These are phyloP conservation scores for Penicillium cosmopolitanum DNA, from an alignment of 495 filamentous ascomycete species.

Conservation along the genomic window DNA sequence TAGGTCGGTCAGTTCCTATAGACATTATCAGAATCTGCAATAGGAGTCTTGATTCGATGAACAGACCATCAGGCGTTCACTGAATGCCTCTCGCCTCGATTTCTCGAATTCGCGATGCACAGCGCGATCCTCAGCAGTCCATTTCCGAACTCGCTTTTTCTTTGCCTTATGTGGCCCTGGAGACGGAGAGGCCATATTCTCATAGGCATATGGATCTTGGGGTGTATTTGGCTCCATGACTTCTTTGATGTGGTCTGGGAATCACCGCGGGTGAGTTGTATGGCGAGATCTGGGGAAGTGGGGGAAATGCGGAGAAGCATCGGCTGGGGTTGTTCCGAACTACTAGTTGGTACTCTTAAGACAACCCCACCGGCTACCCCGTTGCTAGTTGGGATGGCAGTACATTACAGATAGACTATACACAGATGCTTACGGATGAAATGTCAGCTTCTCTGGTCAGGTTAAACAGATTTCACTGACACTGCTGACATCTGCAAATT, in stretches of 20 bases:
- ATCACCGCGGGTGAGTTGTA: slow-evolving; percentile 3
- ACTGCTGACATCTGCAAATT: too few relatives aligned
- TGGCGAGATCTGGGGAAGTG: slow-evolving; percentile 18
- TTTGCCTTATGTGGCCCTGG: slow-evolving; percentile 9
- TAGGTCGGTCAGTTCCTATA: slow-evolving; percentile 18
- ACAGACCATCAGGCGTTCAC: slow-evolving; percentile 19
- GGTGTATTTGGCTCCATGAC: neutral
- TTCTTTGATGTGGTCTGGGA: neutral
- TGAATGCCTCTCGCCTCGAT: slow-evolving; percentile 24
- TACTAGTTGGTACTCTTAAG: neutral
- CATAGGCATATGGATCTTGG: neutral
- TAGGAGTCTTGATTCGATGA: too few relatives aligned
- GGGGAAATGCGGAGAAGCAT: slow-evolving; percentile 20
- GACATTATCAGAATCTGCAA: neutral
- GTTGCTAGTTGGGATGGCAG: neutral
- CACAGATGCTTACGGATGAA: too few relatives aligned
- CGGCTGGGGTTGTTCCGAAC: slow-evolving; percentile 2
- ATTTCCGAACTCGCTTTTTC: slow-evolving; percentile 24
- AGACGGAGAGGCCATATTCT: neutral
- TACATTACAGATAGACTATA: too few relatives aligned
- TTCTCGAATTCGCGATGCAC: slow-evolving; percentile 24
- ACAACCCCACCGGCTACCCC: neutral
- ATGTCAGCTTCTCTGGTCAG: too few relatives aligned
- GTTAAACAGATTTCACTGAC: too few relatives aligned
- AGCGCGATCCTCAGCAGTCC: slow-evolving; percentile 25